Evolutionary conservation across 2,329 filamentous ascomycete species (phyloP).

Genomic region (Verticillium alfalfae): DNA sequence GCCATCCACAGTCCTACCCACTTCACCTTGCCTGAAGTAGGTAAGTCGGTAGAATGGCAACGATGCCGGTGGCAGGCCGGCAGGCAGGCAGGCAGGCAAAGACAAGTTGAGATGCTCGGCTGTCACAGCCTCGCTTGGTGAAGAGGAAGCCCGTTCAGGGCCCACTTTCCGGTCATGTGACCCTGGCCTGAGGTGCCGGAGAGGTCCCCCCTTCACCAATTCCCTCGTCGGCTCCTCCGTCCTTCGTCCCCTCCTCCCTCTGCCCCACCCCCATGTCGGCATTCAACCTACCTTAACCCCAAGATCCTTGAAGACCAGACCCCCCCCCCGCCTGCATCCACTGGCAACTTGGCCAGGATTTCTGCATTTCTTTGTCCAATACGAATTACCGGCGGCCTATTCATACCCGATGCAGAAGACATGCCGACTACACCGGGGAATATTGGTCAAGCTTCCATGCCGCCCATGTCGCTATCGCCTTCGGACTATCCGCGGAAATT

Average conservation of each 20-base stretch:
- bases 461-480: neutral
- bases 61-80: too few species aligned
- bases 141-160: too few species aligned
- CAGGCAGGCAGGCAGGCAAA: too few species aligned
- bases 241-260: neutral
- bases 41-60: too few species aligned
- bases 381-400: neutral
- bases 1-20: too few species aligned
- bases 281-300: neutral
- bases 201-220: neutral
- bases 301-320: neutral
- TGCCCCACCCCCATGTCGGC: neutral
- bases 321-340: neutral
- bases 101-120: too few species aligned
- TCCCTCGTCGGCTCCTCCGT: neutral
- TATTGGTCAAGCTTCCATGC: too few species aligned
- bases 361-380: neutral
- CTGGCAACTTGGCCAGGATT: neutral
- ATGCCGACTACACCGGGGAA: neutral
- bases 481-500: neutral
- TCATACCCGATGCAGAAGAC: neutral
- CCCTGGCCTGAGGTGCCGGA: too few species aligned
- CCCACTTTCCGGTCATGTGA: too few species aligned
- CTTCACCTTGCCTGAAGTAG: too few species aligned
- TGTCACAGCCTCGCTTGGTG: too few species aligned